A percentile compares a stretch with the other conserved stretches of the same genome.
These are phyloP conservation scores for Chalciporus sp. DNA, from an alignment of 1,284 basidiomycete species.

Conservation along the genomic window DNA sequence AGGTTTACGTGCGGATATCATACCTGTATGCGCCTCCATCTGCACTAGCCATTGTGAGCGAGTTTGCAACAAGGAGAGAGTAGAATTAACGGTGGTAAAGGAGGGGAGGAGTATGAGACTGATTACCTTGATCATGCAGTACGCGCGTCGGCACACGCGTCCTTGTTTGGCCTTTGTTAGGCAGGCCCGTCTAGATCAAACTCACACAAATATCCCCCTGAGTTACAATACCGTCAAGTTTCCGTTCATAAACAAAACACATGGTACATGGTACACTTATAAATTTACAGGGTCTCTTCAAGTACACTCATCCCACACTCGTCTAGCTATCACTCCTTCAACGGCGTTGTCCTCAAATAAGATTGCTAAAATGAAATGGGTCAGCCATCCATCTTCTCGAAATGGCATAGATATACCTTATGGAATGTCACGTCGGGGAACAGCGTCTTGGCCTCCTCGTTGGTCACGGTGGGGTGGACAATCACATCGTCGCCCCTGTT, in stretches of 20 bases:
- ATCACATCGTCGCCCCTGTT: constrained; percentile 92
- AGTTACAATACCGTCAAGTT: neutral
- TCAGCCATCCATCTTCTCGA: constrained; percentile 9
- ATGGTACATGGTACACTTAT: neutral
- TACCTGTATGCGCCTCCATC: constrained; percentile 86
- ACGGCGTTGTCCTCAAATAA: constrained; percentile 77
- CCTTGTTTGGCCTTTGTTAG: constrained; percentile 27
- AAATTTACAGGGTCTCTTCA: neutral
- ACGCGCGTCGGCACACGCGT: constrained; percentile 38
- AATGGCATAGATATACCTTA: constrained; percentile 48
- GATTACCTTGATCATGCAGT: constrained; percentile 8
- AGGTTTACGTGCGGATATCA: constrained; percentile 18
- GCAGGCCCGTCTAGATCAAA: constrained; percentile 16
- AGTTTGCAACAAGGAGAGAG: constrained; percentile 1
- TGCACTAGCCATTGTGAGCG: constrained; percentile 58
- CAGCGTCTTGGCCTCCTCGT: constrained; percentile 86
- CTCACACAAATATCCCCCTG: constrained; percentile 14
- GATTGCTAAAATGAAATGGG: constrained; percentile 44
- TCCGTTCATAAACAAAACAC: neutral
- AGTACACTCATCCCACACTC: neutral
- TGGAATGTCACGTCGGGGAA: constrained; percentile 77
- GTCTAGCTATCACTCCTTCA: constrained; percentile 41
- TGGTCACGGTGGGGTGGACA: constrained; percentile 85
- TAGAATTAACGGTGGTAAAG: constrained; percentile 26
- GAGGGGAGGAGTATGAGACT: constrained; percentile 19